Percentiles rank a stretch among this genome's conserved stretches.
Evolutionary conservation across 176 grass and related monocot genomes (phyloP).

Genomic region (Avena insularis): DNA sequence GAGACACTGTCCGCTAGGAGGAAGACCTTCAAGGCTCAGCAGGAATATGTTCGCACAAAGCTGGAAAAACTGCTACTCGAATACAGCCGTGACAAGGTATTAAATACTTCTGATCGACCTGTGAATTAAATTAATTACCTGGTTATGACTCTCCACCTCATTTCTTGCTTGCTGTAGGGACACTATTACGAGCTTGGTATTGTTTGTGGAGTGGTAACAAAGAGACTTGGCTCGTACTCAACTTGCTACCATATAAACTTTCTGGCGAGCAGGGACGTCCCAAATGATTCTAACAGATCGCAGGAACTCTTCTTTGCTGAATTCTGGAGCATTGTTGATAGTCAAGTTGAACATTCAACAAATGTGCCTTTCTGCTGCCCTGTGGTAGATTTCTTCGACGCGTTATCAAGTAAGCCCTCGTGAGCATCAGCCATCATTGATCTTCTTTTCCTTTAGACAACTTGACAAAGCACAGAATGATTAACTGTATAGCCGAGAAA

Average conservation of each 20-base stretch:
- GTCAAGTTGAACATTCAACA: neutral
- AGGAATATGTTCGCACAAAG: conserved; percentile 12
- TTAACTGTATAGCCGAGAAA: neutral
- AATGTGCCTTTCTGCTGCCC: neutral
- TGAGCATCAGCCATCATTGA: neutral
- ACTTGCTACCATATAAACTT: conserved; percentile 10
- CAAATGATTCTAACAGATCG: neutral
- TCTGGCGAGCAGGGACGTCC: neutral
- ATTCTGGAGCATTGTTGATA: neutral
- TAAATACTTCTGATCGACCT: no score
- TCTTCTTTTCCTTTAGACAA: neutral
- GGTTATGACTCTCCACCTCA: neutral
- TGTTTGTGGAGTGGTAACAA: conserved; percentile 7
- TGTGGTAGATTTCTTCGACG: neutral
- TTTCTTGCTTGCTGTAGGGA: neutral
- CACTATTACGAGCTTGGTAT: neutral
- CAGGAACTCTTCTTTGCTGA: neutral
- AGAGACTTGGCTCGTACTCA: neutral
- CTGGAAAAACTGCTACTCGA: neutral
- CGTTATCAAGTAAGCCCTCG: neutral
- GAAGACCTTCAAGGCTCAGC: neutral
- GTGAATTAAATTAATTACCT: no score
- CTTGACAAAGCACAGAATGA: conserved; percentile 17
- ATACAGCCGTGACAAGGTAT: neutral
- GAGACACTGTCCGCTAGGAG: neutral